Percentiles rank a stretch among this genome's conserved stretches.
Conservation (phyloP, 2,329 filamentous ascomycete species). For the Knoxdaviesia capensis region DNA sequence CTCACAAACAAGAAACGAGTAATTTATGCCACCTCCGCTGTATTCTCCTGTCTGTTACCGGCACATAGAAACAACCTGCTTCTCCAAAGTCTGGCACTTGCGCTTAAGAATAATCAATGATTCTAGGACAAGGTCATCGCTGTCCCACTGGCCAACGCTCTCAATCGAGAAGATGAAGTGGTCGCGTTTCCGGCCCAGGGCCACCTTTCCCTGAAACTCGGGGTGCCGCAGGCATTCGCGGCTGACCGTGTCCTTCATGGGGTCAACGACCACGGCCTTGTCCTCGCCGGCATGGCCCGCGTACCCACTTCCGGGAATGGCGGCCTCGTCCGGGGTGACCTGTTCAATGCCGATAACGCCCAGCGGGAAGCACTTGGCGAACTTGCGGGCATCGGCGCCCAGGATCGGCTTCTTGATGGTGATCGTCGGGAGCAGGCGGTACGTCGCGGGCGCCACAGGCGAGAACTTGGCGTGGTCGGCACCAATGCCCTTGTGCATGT, state of each 20-base stretch:
- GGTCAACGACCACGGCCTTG: conserved; percentile 71
- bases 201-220: conserved; percentile 91
- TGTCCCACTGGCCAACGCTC: conserved; percentile 87
- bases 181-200: conserved; percentile 72
- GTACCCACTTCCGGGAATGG: conserved; percentile 39
- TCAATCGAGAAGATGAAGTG: conserved; percentile 97
- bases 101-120: conserved; percentile 66
- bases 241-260: conserved; percentile 90
- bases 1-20: background rate
- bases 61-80: conserved; percentile 47
- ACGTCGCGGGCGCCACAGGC: conserved; percentile 84
- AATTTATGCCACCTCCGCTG: background rate
- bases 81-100: conserved; percentile 59
- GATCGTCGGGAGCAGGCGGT: conserved; percentile 78
- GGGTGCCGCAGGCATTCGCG: conserved; percentile 78
- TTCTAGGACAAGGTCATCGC: conserved; percentile 84
- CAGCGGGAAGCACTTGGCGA: conserved; percentile 68
- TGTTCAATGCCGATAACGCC: conserved; percentile 71
- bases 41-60: conserved; percentile 15
- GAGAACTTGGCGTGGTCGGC: conserved; percentile 95
- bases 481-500: conserved; percentile 88
- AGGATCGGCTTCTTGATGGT: conserved; percentile 67
- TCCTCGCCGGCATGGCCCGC: conserved; percentile 57
- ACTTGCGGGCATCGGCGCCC: conserved; percentile 73
- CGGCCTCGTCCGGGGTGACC: conserved; percentile 47